phyloP scores from a whole-genome alignment of 371 early-diverging fungal species.

The Zopfochytrium polystomum region DNA sequence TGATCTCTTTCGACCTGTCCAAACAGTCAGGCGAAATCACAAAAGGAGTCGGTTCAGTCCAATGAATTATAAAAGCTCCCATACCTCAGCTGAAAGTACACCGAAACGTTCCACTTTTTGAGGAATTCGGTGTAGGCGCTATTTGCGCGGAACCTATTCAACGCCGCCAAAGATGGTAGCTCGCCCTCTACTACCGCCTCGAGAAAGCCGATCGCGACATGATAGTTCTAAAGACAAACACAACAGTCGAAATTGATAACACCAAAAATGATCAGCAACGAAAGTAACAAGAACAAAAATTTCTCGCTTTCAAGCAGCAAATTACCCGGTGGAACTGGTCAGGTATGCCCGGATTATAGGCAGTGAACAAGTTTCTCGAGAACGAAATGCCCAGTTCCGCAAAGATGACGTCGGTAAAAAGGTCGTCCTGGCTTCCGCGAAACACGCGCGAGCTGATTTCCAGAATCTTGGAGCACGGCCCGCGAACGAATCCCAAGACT shows the following conservation, averaged over 20 bases:
- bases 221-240: conserved; percentile 9
- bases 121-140: conserved; percentile 65
- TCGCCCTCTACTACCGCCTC: not conserved
- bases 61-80: conserved; percentile 16
- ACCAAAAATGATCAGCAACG: not conserved
- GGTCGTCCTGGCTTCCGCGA: conserved; percentile 63
- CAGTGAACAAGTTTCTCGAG: conserved; percentile 36
- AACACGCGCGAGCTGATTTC: conserved; percentile 63
- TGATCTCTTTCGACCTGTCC: conserved; percentile 61
- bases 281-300: not conserved
- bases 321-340: conserved; percentile 72
- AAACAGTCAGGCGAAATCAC: no score
- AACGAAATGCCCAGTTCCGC: conserved; percentile 52
- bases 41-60: conserved; percentile 8
- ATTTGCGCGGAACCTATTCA: conserved; percentile 50
- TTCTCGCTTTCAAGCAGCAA: conserved; percentile 1
- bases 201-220: conserved; percentile 5
- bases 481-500: conserved; percentile 55
- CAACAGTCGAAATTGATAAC: not conserved
- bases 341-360: conserved; percentile 71
- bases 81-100: conserved; percentile 72
- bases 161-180: not conserved
- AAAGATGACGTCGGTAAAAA: conserved; percentile 69
- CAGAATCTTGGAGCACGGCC: conserved; percentile 53
- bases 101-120: conserved; percentile 70